These are phyloP conservation scores for Arthrinium phaeospermum DNA, from an alignment of 2,329 filamentous ascomycete species.

Conservation along the genomic window DNA sequence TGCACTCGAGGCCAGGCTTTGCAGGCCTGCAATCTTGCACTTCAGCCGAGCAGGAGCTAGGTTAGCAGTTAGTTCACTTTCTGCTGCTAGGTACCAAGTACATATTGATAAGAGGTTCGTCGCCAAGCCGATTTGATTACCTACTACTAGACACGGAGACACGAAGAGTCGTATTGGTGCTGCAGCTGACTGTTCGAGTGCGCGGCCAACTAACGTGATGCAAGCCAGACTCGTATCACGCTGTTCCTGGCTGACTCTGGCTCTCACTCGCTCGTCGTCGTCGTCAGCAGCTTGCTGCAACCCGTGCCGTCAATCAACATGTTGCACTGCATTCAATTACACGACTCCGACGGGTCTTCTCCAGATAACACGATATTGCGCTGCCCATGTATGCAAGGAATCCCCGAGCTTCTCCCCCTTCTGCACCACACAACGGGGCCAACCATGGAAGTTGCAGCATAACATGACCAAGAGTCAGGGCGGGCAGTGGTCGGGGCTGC, in stretches of 20 bases:
- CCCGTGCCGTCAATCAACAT: not conserved
- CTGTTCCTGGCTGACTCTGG: slow-evolving; percentile 1
- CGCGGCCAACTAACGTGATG: not conserved
- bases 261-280: not conserved
- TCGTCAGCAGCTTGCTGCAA: too few species aligned
- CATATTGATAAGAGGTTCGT: not conserved
- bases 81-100: not conserved
- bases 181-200: not conserved
- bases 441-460: not conserved
- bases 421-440: not conserved
- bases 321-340: not conserved
- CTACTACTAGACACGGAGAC: too few species aligned
- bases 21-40: slow-evolving; percentile 8
- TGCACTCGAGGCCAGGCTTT: not conserved
- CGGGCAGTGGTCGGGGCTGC: not conserved
- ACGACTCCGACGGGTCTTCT: not conserved
- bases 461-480: slow-evolving; percentile 9
- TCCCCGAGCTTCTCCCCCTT: slow-evolving; percentile 2
- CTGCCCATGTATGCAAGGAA: not conserved
- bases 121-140: not conserved
- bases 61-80: too few species aligned
- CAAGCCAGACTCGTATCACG: not conserved
- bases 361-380: slow-evolving; percentile 4
- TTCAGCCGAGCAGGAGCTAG: not conserved
- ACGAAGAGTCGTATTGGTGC: not conserved